phyloP scores from a whole-genome alignment of 106 monocot species.

The Dendrobium chrysotoxum region DNA sequence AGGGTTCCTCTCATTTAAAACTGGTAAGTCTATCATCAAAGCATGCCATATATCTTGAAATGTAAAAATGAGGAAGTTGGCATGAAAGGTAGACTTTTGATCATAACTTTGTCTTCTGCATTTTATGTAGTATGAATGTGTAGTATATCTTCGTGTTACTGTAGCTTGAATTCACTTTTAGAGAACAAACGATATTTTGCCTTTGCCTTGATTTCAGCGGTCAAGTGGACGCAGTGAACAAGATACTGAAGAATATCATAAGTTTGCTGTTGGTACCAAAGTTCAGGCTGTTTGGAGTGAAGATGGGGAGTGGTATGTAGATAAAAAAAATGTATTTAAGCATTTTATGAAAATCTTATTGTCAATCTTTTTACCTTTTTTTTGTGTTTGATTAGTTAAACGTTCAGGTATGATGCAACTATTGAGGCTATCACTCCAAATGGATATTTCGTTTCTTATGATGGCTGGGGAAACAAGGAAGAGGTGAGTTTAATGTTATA shows the following conservation, averaged over 20 bases:
- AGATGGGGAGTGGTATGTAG: constrained; percentile 93
- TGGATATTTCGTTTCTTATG: constrained; percentile 73
- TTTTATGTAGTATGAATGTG: neutral
- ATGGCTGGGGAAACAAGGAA: constrained; percentile 92
- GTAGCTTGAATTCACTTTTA: neutral
- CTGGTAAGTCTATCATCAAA: constrained; percentile 14
- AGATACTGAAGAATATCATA: constrained; percentile 17
- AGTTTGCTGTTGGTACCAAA: constrained; percentile 68
- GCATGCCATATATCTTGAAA: neutral
- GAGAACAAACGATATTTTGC: neutral
- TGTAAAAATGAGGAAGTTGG: neutral
- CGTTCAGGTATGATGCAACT: constrained; percentile 47
- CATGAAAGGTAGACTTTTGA: neutral
- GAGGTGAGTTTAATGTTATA: constrained; percentile 47
- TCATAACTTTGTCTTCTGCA: neutral
- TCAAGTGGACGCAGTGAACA: constrained; percentile 10
- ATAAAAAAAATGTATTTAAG: constrained; percentile 4
- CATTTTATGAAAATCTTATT: neutral
- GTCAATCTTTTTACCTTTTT: constrained; percentile 34
- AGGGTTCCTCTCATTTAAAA: constrained; percentile 11
- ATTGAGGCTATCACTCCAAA: constrained; percentile 75
- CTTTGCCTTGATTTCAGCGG: constrained; percentile 24
- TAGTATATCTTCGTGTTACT: neutral
- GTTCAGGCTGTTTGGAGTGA: constrained; percentile 98
- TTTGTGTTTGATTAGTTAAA: constrained; percentile 65